These are phyloP conservation scores for Aristolochia fimbriata DNA, from an alignment of 164 flowering plant genomes.

Conservation along the genomic window DNA sequence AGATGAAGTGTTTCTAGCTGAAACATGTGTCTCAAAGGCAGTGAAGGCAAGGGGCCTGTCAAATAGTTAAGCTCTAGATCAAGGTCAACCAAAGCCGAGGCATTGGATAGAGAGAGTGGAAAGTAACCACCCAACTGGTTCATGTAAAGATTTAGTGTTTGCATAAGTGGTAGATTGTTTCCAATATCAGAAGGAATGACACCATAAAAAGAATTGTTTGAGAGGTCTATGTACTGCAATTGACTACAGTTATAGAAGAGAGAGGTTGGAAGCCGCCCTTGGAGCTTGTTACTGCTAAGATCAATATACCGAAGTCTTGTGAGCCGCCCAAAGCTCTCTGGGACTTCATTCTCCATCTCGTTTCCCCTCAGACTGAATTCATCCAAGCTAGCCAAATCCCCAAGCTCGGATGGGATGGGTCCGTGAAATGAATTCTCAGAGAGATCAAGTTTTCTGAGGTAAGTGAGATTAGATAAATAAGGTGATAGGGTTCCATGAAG, in stretches of 20 bases:
- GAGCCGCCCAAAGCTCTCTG: conserved; percentile 19
- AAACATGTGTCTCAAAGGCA: conserved; percentile 15
- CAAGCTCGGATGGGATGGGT: conserved; percentile 17
- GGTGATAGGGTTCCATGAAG: conserved; percentile 24
- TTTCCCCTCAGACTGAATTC: conserved; percentile 14
- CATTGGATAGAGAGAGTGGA: conserved; percentile 31
- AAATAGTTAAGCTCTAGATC: conserved; percentile 40
- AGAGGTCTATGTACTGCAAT: conserved; percentile 31
- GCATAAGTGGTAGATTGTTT: conserved; percentile 18
- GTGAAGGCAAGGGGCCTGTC: conserved; percentile 32
- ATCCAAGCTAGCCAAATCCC: conserved; percentile 14
- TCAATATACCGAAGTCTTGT: conserved; percentile 12
- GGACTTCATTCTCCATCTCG: conserved; percentile 15
- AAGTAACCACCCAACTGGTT: conserved; percentile 37
- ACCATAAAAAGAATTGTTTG: conserved; percentile 31
- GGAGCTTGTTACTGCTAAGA: conserved; percentile 18
- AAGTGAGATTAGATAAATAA: conserved; percentile 19
- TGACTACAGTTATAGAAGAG: conserved; percentile 32
- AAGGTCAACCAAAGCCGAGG: conserved; percentile 18
- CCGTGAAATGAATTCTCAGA: conserved; percentile 20
- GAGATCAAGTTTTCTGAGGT: conserved; percentile 18
- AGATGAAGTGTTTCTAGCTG: conserved; percentile 25
- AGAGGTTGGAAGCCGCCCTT: conserved; percentile 15
- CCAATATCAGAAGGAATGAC: conserved; percentile 38
- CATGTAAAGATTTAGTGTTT: conserved; percentile 26